phyloP scores from a whole-genome alignment of 495 filamentous ascomycete genomes.

The Pyrenula aspistea region DNA sequence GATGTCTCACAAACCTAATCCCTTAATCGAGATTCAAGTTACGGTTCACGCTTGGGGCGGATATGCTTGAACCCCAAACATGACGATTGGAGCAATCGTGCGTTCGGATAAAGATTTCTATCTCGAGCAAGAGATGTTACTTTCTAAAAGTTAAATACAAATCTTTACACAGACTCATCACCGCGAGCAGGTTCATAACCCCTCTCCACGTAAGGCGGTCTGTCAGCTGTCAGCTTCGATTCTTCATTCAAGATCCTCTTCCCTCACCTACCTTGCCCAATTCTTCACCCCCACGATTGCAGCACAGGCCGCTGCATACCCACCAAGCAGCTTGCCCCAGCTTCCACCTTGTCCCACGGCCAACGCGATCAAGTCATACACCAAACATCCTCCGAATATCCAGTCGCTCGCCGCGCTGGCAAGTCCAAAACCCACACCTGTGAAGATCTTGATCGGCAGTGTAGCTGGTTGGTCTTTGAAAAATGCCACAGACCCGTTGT shows the following conservation, averaged over 20 bases:
- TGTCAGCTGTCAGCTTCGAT: not conserved
- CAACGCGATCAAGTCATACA: conserved; percentile 37
- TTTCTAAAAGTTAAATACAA: no score
- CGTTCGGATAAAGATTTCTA: no score
- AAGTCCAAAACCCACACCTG: conserved; percentile 30
- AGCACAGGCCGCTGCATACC: conserved; percentile 30
- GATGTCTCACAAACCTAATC: no score
- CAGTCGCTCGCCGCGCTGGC: conserved; percentile 30
- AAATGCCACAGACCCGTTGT: conserved; percentile 37
- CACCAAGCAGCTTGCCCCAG: conserved; percentile 32
- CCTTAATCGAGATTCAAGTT: no score
- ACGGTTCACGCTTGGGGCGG: no score
- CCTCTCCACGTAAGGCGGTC: not conserved
- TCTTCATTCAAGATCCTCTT: not conserved
- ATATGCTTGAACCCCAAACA: no score
- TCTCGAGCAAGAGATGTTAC: no score
- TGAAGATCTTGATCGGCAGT: conserved; percentile 28
- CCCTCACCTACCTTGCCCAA: conserved; percentile 26
- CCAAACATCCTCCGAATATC: conserved; percentile 40
- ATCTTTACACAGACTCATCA: no score
- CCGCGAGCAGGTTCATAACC: not conserved
- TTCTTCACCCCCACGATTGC: conserved; percentile 38
- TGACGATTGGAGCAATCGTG: no score
- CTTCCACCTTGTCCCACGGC: conserved; percentile 29
- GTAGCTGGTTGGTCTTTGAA: conserved; percentile 26